Evolutionary conservation across 768 basidiomycete genomes (phyloP), one percentile per base, ranked within the genome.

Genomic region (Russula sp.): DNA sequence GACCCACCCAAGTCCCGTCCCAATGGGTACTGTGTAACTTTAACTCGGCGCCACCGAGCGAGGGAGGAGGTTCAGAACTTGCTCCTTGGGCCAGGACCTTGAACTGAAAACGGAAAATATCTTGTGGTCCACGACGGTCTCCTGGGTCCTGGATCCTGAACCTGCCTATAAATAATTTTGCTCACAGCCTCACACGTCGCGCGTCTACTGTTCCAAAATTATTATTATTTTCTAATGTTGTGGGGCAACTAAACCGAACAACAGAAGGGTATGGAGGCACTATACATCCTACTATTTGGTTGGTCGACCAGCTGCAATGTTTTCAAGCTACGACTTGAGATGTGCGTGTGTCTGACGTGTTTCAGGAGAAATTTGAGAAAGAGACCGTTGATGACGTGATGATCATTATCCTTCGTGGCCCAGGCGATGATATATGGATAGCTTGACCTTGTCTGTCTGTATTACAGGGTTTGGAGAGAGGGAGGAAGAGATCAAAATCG

Each of bases 301-400:
- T 13, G 36, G 36, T 36, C 36, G 11, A 34, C 32, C 10, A 34
- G 34, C 3, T 13, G 34, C 38, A 16, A 40, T 40, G 9, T 34
- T n/a, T 13, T 16, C 26, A 11, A 26, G 34, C 24, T 20, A 11
- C 18, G 13, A 22, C 42, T 57, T n/a, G 44, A 48, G 48, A 10
- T 30, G 22, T 36, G 48, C 20, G 32, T 14, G 16, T 36, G 36
- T n/a, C n/a, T n/a, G n/a, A n/a, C n/a, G n/a, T n/a, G n/a, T n/a
- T n/a, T n/a, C n/a, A n/a, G n/a, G n/a, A n/a, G n/a, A n/a, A n/a
- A n/a, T n/a, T n/a, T n/a, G n/a, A n/a, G n/a, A 50, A 20, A 24
- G 7, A 46, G 13, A 32, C 16, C 26, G 53, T 10, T 2, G 44
- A 55, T 62, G 61, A 62, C 53, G 53, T 62, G 53, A 62, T 53